phyloP scores from a whole-genome alignment of 2,329 filamentous ascomycete species.

The Aureobasidium sp. region DNA sequence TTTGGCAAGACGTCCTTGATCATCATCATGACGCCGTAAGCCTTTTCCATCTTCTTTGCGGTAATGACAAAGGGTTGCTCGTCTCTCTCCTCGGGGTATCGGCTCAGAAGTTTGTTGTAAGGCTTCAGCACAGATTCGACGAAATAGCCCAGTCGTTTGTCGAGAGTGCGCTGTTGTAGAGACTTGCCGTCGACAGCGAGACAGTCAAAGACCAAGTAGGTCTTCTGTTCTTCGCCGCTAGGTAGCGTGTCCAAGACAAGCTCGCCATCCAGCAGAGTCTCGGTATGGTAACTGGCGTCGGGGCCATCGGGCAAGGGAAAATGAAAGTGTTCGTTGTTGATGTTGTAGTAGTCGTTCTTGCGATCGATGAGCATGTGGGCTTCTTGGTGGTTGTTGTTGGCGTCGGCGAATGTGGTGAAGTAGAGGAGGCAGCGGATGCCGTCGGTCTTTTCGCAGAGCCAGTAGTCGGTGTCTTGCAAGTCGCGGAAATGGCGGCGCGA shows the following conservation, averaged over 20 bases:
- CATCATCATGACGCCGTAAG: slow-evolving; percentile 86
- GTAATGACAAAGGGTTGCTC: slow-evolving; percentile 73
- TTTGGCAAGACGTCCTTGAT: slow-evolving; percentile 76
- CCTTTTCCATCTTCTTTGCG: slow-evolving; percentile 82
- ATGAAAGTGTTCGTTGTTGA: slow-evolving; percentile 61
- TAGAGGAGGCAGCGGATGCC: slow-evolving; percentile 94
- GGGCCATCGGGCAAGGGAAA: slow-evolving; percentile 63
- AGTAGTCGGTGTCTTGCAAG: slow-evolving; percentile 78
- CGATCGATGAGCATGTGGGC: slow-evolving; percentile 91
- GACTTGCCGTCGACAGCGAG: slow-evolving; percentile 69
- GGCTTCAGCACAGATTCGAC: slow-evolving; percentile 66
- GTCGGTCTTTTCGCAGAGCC: slow-evolving; percentile 96
- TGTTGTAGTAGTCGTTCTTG: slow-evolving; percentile 92
- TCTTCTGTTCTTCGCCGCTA: slow-evolving; percentile 59
- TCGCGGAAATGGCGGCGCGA: slow-evolving; percentile 72
- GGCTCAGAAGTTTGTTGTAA: slow-evolving; percentile 42
- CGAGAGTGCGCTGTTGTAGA: slow-evolving; percentile 69
- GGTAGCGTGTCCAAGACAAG: slow-evolving; percentile 73
- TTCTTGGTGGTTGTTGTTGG: slow-evolving; percentile 36
- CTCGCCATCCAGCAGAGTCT: slow-evolving; percentile 86
- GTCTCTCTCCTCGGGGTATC: slow-evolving; percentile 60
- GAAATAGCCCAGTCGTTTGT: slow-evolving; percentile 85
- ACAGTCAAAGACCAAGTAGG: slow-evolving; percentile 90
- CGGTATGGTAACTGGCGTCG: slow-evolving; percentile 57
- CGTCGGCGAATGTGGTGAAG: slow-evolving; percentile 53